Conservation (phyloP, 2,329 filamentous ascomycete species). For the Achaetomium macrosporum region DNA sequence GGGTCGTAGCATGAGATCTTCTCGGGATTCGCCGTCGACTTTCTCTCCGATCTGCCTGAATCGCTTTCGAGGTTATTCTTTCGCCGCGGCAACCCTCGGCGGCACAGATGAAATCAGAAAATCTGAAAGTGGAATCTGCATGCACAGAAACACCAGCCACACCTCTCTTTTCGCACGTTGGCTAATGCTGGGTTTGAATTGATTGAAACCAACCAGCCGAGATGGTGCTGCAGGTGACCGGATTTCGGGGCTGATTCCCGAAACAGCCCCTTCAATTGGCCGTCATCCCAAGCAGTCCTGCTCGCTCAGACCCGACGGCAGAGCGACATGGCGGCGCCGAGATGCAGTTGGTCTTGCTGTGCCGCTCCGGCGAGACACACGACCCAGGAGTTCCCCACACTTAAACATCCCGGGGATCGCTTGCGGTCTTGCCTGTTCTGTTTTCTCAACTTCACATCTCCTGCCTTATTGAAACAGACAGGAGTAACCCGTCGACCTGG, state of each 20-base stretch:
- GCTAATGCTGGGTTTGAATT: background rate
- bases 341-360: background rate
- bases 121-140: too few relatives aligned
- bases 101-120: too few relatives aligned
- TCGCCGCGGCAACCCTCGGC: too few relatives aligned
- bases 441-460: background rate
- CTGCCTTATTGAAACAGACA: background rate
- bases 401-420: background rate
- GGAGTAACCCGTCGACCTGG: background rate
- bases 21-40: too few relatives aligned
- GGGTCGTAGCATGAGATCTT: too few relatives aligned
- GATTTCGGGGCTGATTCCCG: background rate
- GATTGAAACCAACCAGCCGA: slow-evolving; percentile 10
- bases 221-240: slow-evolving; percentile 2
- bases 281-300: slow-evolving; percentile 7
- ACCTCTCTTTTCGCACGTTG: background rate
- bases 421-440: background rate
- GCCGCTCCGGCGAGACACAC: background rate
- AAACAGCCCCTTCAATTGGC: slow-evolving; percentile 15
- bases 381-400: background rate
- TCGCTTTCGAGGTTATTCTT: too few relatives aligned
- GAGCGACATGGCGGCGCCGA: background rate
- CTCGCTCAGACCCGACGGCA: background rate
- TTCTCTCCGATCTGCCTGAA: too few relatives aligned
- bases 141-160: background rate